Evolutionary conservation across 306 rosid species (phyloP).

Genomic region (Rubus idaeus): DNA sequence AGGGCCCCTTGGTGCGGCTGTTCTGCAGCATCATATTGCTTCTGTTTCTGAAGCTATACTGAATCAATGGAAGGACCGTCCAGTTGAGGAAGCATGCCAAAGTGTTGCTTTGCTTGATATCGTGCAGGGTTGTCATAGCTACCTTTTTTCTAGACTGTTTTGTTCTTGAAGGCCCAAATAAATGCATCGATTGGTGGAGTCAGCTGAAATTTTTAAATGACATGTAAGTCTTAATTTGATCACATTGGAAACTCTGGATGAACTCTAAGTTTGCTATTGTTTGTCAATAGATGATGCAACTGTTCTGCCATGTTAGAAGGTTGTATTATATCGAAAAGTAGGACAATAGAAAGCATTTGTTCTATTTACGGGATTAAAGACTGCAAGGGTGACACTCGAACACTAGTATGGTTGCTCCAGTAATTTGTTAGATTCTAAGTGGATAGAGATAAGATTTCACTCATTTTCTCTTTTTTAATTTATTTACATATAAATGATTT

Average conservation of each 20-base stretch:
- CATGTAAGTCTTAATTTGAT: neutral
- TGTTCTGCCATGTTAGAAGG: neutral
- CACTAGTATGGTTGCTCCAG: neutral
- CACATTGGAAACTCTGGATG: neutral
- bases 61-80: conserved; percentile 60
- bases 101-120: conserved; percentile 68
- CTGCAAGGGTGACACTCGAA: neutral
- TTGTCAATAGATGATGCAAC: neutral
- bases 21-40: conserved; percentile 75
- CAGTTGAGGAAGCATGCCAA: conserved; percentile 68
- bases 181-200: neutral
- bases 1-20: conserved; percentile 80
- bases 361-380: neutral
- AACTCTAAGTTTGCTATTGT: neutral
- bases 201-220: neutral
- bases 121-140: conserved; percentile 81
- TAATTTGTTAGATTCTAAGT: neutral
- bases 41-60: conserved; percentile 57
- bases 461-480: neutral
- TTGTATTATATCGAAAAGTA: neutral
- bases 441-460: neutral
- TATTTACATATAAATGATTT: neutral
- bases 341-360: neutral
- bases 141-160: conserved; percentile 75
- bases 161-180: conserved; percentile 43